Evolutionary conservation across 345 rosid species (phyloP).

Genomic region (Syzygium oleosum): DNA sequence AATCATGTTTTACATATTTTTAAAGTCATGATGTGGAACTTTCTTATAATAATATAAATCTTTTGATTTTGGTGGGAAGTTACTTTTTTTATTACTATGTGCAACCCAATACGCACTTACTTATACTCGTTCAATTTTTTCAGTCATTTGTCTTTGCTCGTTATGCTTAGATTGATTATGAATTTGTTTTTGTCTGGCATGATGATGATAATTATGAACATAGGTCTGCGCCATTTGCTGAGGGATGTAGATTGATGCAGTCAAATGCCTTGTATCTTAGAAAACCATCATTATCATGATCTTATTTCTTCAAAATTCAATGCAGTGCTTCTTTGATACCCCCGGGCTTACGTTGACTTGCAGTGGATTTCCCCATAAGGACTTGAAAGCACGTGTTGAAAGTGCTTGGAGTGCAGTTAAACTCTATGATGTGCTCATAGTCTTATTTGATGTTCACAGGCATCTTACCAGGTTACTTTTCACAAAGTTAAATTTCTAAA

Average conservation of each 20-base stretch:
- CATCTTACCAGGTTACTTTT: slow-evolving; percentile 59
- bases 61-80: background rate
- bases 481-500: background rate
- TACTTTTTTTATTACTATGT: background rate
- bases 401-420: slow-evolving; percentile 75
- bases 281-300: background rate
- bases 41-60: background rate
- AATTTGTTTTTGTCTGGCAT: background rate
- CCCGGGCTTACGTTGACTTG: slow-evolving; percentile 72
- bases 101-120: background rate
- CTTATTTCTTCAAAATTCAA: background rate
- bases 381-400: slow-evolving; percentile 69
- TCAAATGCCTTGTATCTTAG: background rate
- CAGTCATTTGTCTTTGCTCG: background rate
- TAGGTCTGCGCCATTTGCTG: background rate
- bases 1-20: background rate
- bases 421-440: slow-evolving; percentile 76
- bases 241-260: background rate
- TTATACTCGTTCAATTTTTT: background rate
- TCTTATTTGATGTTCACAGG: slow-evolving; percentile 87
- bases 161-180: background rate
- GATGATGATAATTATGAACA: background rate
- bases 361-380: slow-evolving; percentile 65
- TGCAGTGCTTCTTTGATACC: slow-evolving; percentile 92
- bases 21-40: background rate